A percentile compares a stretch with the other conserved stretches of the same genome.
phyloP scores from a whole-genome alignment of 2,329 filamentous ascomycete species.

The Drechslera avenae region DNA sequence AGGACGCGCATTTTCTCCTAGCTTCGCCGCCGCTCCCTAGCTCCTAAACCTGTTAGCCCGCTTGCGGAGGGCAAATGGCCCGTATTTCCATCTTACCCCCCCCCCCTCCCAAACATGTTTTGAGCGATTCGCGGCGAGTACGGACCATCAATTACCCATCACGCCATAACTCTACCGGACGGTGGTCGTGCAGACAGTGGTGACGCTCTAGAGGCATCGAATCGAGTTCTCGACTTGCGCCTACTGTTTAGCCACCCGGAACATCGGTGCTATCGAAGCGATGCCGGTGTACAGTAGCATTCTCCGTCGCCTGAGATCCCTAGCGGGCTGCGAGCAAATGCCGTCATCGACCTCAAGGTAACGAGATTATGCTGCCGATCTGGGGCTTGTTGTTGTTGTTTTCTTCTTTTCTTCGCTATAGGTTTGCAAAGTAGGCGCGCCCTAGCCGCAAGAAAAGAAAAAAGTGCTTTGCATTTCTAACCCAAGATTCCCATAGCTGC shows the following conservation, averaged over 20 bases:
- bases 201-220: neutral
- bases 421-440: conserved; percentile 7
- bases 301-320: conserved; percentile 6
- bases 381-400: conserved; percentile 3
- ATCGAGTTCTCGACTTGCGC: neutral
- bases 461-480: conserved; percentile 12
- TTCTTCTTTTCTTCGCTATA: conserved; percentile 1
- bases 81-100: neutral
- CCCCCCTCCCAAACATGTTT: conserved; percentile 5
- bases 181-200: conserved; percentile 1
- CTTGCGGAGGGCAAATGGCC: neutral
- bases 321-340: conserved; percentile 24
- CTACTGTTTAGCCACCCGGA: conserved; percentile 12
- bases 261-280: conserved; percentile 15
- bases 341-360: conserved; percentile 23
- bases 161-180: conserved; percentile 12
- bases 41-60: neutral
- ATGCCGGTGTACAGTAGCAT: conserved; percentile 9
- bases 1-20: conserved; percentile 4
- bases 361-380: conserved; percentile 24
- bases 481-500: conserved; percentile 16
- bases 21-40: conserved; percentile 9
- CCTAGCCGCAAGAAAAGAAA: conserved; percentile 19
- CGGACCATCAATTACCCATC: conserved; percentile 1
- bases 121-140: conserved; percentile 7